Evolutionary conservation across 805 yeast genomes (phyloP), one percentile per base, ranked within the genome.

Genomic region (Millerago galiae): DNA sequence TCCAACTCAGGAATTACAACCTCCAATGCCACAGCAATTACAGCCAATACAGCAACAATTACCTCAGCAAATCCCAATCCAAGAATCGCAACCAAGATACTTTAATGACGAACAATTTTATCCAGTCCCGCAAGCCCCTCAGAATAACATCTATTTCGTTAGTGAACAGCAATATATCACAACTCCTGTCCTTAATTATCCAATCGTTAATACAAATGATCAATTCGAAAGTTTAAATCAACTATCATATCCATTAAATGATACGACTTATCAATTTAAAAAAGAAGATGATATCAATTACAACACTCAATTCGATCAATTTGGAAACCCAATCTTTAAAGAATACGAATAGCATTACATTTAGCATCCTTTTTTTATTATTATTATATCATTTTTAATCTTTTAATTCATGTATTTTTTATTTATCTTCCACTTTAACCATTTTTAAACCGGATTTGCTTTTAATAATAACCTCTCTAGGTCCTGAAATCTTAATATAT

Each of bases 401-500:
- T 21, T 21, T 21, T 21, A 21, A 21, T 21, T 21, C 24, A 21
- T 21, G 24, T 21, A 21, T 21, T 5, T 21, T 5, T 21, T 21
- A 21, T 21, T 21, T 21, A 21, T 21, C 24, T 21, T 21, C 24
- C 4, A 21, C 24, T 21, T 21, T 21, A 7, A 21, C 7, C 24
- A 5, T 21, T 7, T 21, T 21, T 4, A 21, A 21, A 21, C 7
- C 24, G 4, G 24, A 21, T 21, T 21, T 21, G 7, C 56, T 47
- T 37, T 55, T 57, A 2, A 55, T 18, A 5, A 55, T 33, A 2
- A 56, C 42, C 7, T 48, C 48, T 35, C 59, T 49, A 39, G 84
- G 84, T 0, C 86, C 86, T 11, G 66, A 17, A 4, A 79, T 62
- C 30, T 65, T 70, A 29, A 79, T 68, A 46, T 71, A 79, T 11